Conservation (phyloP, 768 basidiomycete genomes). For the Agaricus bisporus region DNA sequence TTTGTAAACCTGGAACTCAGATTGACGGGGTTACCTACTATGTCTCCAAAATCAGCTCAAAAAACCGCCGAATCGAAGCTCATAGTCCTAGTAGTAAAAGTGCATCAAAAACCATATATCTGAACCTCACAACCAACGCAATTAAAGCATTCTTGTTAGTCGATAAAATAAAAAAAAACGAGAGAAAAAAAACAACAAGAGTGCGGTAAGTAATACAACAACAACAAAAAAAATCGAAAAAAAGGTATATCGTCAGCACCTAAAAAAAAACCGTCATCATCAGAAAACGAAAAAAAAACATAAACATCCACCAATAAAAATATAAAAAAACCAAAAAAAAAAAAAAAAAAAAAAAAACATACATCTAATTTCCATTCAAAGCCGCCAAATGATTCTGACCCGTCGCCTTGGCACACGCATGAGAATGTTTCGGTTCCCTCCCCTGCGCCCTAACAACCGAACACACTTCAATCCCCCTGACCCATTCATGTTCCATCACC, state of each 20-base stretch:
- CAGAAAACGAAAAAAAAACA: background rate
- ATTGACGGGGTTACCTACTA: no score
- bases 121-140: no score
- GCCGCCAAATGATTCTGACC: constrained; percentile 38
- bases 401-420: constrained; percentile 60
- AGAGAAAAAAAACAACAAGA: background rate
- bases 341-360: background rate
- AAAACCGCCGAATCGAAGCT: no score
- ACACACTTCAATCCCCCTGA: constrained; percentile 79
- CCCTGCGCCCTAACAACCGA: constrained; percentile 33
- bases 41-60: no score
- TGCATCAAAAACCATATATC: no score
- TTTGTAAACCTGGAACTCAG: no score
- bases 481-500: constrained; percentile 72
- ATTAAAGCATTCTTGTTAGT: background rate
- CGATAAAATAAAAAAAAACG: background rate
- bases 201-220: no score
- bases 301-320: background rate
- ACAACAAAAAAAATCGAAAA: background rate
- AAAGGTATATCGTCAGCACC: background rate
- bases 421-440: constrained; percentile 61
- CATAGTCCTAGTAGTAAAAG: no score
- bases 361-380: background rate
- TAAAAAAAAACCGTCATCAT: background rate
- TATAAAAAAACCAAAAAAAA: background rate